A percentile compares a stretch with the other conserved stretches of the same genome.
Conservation (phyloP, 257 asterid species). For the Haberlea rhodopensis region DNA sequence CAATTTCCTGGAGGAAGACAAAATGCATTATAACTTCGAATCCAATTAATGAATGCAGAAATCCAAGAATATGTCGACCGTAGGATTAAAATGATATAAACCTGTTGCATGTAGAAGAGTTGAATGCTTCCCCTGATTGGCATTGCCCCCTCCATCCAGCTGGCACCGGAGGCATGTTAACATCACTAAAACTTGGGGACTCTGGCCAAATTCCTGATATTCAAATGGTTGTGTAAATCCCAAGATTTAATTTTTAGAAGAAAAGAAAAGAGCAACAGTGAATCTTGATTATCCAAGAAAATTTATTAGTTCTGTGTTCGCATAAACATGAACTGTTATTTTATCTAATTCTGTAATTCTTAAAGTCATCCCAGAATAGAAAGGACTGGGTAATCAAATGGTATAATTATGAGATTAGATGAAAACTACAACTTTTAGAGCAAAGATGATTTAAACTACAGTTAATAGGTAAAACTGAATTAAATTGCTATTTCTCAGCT, state of each 20-base stretch:
- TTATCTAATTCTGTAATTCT: too few relatives aligned
- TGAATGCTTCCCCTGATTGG: slow-evolving; percentile 86
- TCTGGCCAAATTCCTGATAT: slow-evolving; percentile 93
- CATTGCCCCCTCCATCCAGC: slow-evolving; percentile 85
- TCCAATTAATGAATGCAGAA: slow-evolving; percentile 6
- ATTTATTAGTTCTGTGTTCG: slow-evolving; percentile 1
- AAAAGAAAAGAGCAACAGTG: slow-evolving; percentile 12
- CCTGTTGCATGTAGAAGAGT: slow-evolving; percentile 87
- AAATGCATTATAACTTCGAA: neutral
- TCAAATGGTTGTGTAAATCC: slow-evolving; percentile 10
- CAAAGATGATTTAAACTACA: too few relatives aligned
- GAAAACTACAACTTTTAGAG: too few relatives aligned
- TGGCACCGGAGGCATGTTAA: slow-evolving; percentile 85
- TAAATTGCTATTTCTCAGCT: too few relatives aligned
- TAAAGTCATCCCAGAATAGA: too few relatives aligned
- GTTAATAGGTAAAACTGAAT: too few relatives aligned
- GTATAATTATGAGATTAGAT: too few relatives aligned
- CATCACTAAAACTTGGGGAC: slow-evolving; percentile 79
- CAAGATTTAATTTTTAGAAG: slow-evolving; percentile 16
- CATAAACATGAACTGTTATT: neutral
- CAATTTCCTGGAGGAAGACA: slow-evolving; percentile 59
- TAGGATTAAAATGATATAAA: slow-evolving; percentile 26
- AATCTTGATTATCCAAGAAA: slow-evolving; percentile 20
- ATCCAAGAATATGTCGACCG: neutral
- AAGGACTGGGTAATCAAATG: too few relatives aligned